These are phyloP conservation scores for Didymella pinodella DNA, from an alignment of 2,329 filamentous ascomycete genomes.

Conservation along the genomic window DNA sequence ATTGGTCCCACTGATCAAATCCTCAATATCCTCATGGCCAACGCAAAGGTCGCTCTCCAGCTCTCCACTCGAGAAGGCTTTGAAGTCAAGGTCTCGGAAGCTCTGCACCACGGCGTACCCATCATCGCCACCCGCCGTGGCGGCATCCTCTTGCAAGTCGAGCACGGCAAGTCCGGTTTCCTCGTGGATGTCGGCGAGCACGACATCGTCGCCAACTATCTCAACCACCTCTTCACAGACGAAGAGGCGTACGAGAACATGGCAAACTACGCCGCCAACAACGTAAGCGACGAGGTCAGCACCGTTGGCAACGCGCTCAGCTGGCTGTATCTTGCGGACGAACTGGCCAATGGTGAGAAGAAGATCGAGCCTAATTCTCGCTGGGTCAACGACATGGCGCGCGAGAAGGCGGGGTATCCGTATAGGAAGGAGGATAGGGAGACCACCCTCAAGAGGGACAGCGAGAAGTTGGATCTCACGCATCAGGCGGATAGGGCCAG, in stretches of 20 bases:
- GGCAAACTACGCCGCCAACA: constrained; percentile 67
- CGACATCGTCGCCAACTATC: constrained; percentile 71
- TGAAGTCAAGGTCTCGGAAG: constrained; percentile 86
- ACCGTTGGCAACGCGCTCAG: constrained; percentile 79
- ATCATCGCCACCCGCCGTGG: constrained; percentile 78
- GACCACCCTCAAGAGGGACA: constrained; percentile 19
- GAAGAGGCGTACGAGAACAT: constrained; percentile 71
- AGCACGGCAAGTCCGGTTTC: constrained; percentile 75
- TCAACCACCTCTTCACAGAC: constrained; percentile 72
- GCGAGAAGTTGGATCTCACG: constrained; percentile 15
- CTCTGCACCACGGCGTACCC: constrained; percentile 79
- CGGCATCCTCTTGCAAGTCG: constrained; percentile 82
- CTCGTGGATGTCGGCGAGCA: constrained; percentile 76
- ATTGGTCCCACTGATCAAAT: constrained; percentile 81
- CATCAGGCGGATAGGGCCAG: constrained; percentile 11
- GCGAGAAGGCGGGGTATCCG: constrained; percentile 67
- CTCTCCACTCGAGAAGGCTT: constrained; percentile 84
- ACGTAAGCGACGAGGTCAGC: constrained; percentile 81
- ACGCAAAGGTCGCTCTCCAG: constrained; percentile 77
- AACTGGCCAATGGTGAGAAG: constrained; percentile 66
- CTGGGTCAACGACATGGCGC: constrained; percentile 79
- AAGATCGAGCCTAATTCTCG: constrained; percentile 65
- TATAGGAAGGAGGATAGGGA: constrained; percentile 65
- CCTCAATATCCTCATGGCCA: constrained; percentile 77
- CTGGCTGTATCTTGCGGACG: constrained; percentile 80